A percentile compares a stretch with the other conserved stretches of the same genome.
Conservation (phyloP, 78 protist genomes). For the Andalucia godoyi region DNA sequence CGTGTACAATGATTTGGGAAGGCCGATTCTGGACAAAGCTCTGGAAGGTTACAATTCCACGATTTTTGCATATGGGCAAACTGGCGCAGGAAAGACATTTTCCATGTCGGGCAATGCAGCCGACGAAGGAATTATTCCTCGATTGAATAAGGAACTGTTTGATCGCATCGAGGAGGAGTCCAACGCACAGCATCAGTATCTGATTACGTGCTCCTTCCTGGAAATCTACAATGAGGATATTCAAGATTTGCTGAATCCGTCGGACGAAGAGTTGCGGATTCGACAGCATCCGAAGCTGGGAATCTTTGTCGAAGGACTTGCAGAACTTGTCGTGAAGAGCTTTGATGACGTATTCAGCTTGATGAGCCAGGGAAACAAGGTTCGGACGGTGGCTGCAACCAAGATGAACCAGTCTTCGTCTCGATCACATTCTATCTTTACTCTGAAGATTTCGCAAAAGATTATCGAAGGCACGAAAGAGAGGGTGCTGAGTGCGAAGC, state of each 20-base stretch:
- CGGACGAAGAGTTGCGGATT: background rate
- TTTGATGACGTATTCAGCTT: background rate
- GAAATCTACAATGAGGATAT: conserved; percentile 29
- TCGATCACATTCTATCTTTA: background rate
- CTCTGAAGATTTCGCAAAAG: too few species aligned
- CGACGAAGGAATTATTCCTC: conserved; percentile 25
- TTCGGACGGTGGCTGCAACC: conserved; percentile 2
- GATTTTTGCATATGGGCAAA: conserved; percentile 14
- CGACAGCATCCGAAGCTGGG: conserved; percentile 18
- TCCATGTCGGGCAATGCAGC: background rate
- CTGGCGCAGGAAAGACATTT: conserved; percentile 8
- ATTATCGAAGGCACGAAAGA: too few species aligned
- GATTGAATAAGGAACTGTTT: background rate
- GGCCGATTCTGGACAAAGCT: background rate
- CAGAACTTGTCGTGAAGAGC: background rate
- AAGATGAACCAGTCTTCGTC: background rate
- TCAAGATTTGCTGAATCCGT: background rate
- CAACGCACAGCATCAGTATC: background rate
- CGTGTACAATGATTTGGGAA: background rate
- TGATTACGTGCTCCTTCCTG: background rate
- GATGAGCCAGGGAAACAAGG: background rate
- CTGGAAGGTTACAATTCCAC: background rate
- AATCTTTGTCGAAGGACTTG: conserved; percentile 6
- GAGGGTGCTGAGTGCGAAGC: background rate
- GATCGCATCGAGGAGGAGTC: background rate